Percentiles rank a stretch among this genome's conserved stretches.
These are phyloP conservation scores for Xylaria sp. DNA, from an alignment of 2,329 filamentous ascomycete species.

Conservation along the genomic window DNA sequence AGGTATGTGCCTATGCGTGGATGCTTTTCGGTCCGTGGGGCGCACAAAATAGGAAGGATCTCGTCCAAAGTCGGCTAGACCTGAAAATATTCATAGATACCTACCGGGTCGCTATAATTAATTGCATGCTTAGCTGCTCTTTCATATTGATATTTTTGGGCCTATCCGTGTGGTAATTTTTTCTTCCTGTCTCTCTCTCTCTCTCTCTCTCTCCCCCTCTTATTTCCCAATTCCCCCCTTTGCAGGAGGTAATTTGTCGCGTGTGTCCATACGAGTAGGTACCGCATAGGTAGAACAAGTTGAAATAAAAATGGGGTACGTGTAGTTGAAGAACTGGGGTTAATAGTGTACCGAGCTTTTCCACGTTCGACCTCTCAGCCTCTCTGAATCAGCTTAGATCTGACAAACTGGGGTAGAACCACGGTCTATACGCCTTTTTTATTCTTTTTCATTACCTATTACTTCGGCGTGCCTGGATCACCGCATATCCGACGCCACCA, in stretches of 20 bases:
- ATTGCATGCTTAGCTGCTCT: background rate
- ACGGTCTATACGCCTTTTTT: no score
- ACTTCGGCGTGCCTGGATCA: background rate
- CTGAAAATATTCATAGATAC: background rate
- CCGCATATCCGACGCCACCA: slow-evolving; percentile 2
- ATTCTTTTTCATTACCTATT: no score
- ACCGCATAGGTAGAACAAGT: no score
- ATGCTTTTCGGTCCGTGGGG: background rate
- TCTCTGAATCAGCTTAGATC: no score
- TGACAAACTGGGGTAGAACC: no score
- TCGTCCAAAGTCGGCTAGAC: background rate
- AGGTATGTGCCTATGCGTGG: no score
- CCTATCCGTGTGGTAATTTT: no score
- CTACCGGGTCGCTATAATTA: background rate
- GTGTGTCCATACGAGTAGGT: no score
- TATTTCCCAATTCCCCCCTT: background rate
- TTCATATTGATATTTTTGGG: no score
- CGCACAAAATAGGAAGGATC: background rate
- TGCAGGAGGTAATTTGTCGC: background rate
- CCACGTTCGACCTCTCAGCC: no score
- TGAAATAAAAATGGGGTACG: background rate
- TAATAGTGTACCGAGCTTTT: background rate
- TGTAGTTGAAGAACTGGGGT: background rate
- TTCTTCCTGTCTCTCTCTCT: no score
- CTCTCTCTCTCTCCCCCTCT: no score